Evolutionary conservation across 306 rosid genomes (phyloP).

Genomic region (Echinosophora koreensis): DNA sequence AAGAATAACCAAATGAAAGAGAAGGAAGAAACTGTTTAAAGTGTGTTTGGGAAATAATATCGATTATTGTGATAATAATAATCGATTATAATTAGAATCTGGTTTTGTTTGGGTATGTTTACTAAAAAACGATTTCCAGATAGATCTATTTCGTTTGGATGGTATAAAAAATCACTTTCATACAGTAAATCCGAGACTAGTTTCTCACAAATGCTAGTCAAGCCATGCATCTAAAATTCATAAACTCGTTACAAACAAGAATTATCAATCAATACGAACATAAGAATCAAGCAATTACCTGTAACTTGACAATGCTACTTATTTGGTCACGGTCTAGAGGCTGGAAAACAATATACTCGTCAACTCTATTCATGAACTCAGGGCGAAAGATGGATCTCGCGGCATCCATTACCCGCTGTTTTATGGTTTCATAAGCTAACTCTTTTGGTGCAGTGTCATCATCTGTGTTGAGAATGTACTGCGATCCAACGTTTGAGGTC

Average conservation of each 20-base stretch:
- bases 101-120: too few relatives aligned
- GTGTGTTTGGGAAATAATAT: too few relatives aligned
- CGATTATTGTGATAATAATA: too few relatives aligned
- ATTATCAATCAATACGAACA: slow-evolving; percentile 7
- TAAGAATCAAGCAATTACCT: slow-evolving; percentile 59
- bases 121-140: too few relatives aligned
- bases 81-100: too few relatives aligned
- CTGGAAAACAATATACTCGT: slow-evolving; percentile 96
- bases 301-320: slow-evolving; percentile 79
- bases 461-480: slow-evolving; percentile 77
- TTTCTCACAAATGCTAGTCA: not conserved
- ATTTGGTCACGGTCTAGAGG: slow-evolving; percentile 89
- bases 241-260: not conserved
- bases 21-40: too few relatives aligned
- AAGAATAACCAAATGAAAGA: too few relatives aligned
- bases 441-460: slow-evolving; percentile 63
- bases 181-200: not conserved
- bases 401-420: slow-evolving; percentile 90
- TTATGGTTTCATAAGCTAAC: slow-evolving; percentile 77
- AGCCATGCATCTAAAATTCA: not conserved
- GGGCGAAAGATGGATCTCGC: slow-evolving; percentile 93
- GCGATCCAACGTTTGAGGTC: slow-evolving; percentile 99
- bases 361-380: slow-evolving; percentile 95
- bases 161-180: too few relatives aligned
- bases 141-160: too few relatives aligned